Conservation (phyloP, 2,329 filamentous ascomycete species). For the Xylaria sp. region DNA sequence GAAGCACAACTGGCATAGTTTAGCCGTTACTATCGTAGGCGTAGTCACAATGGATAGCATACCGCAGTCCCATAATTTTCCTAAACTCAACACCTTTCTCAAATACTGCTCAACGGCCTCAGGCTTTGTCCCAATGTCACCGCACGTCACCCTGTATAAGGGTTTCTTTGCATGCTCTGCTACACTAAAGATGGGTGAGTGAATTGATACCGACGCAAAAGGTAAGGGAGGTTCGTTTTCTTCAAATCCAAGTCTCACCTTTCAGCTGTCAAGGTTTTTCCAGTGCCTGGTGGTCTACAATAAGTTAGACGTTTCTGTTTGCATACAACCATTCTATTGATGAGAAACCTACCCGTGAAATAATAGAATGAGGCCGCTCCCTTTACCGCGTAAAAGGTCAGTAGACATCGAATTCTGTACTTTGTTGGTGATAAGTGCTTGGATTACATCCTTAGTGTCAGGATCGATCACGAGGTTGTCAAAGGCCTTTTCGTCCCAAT, state of each 20-base stretch:
- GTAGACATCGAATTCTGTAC: slow-evolving; percentile 28
- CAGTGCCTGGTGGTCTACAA: slow-evolving; percentile 37
- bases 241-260: background rate
- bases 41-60: background rate
- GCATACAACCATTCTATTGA: background rate
- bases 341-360: slow-evolving; percentile 33
- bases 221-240: background rate
- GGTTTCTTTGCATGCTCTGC: slow-evolving; percentile 41
- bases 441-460: slow-evolving; percentile 41
- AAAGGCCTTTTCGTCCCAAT: slow-evolving; percentile 42
- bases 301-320: background rate
- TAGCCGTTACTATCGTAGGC: background rate
- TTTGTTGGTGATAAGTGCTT: slow-evolving; percentile 40
- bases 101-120: slow-evolving; percentile 42
- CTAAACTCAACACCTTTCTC: slow-evolving; percentile 36
- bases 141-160: slow-evolving; percentile 41
- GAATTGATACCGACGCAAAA: background rate
- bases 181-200: slow-evolving; percentile 21
- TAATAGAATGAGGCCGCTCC: slow-evolving; percentile 37
- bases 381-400: slow-evolving; percentile 33
- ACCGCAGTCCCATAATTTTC: slow-evolving; percentile 41
- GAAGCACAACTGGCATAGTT: slow-evolving; percentile 30
- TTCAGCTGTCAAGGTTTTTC: slow-evolving; percentile 35
- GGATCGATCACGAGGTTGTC: slow-evolving; percentile 39
- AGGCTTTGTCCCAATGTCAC: slow-evolving; percentile 42